These are phyloP conservation scores for Durio zibethinus DNA, from an alignment of 345 rosid species.

Conservation along the genomic window DNA sequence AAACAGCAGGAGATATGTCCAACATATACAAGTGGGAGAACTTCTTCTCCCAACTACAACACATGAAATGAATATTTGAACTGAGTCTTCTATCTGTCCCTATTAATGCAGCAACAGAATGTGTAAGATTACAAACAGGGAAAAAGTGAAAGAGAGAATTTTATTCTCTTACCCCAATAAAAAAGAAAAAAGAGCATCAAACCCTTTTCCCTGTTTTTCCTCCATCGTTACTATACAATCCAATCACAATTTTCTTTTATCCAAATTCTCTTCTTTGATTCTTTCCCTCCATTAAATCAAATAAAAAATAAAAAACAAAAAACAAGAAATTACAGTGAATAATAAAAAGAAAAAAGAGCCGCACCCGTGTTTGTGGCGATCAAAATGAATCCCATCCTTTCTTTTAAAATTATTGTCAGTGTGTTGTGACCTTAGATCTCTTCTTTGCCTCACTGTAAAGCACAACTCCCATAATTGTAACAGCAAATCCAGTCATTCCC, in stretches of 20 bases:
- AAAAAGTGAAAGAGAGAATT: constrained; percentile 38
- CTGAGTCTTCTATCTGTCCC: constrained; percentile 20
- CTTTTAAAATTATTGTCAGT: constrained; percentile 24
- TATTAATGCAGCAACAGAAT: constrained; percentile 17
- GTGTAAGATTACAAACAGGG: constrained; percentile 31
- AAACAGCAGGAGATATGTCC: neutral
- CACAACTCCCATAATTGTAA: constrained; percentile 93
- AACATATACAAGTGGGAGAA: constrained; percentile 20
- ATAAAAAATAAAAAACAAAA: constrained; percentile 10
- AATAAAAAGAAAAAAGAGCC: constrained; percentile 21
- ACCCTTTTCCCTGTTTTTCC: constrained; percentile 20
- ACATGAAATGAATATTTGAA: constrained; percentile 17
- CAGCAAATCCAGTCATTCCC: constrained; percentile 88
- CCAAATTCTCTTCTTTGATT: constrained; percentile 29
- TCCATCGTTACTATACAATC: constrained; percentile 46
- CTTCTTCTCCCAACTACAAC: constrained; percentile 29
- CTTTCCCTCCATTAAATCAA: constrained; percentile 24
- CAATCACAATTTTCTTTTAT: constrained; percentile 22
- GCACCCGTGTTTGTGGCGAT: constrained; percentile 40
- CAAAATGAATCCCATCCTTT: constrained; percentile 31
- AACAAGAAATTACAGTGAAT: constrained; percentile 36
- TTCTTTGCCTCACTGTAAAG: constrained; percentile 99
- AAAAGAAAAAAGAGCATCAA: constrained; percentile 25
- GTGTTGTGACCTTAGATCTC: constrained; percentile 78
- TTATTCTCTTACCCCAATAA: constrained; percentile 34